Evolutionary conservation across 2,329 filamentous ascomycete genomes (phyloP).

Genomic region (Alternaria arborescens): DNA sequence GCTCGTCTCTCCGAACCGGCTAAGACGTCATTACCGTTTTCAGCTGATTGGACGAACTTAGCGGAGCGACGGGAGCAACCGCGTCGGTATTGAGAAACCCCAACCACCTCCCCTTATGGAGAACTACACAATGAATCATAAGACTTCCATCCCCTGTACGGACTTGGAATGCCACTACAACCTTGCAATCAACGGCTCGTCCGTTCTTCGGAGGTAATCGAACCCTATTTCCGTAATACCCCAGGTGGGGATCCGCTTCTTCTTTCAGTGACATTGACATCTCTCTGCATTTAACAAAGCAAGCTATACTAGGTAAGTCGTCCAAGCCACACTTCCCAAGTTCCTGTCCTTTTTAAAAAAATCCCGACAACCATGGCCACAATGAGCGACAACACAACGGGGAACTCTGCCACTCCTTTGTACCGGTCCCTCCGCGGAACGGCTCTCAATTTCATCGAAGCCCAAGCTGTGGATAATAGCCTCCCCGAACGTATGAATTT

Average conservation of each 20-base stretch:
- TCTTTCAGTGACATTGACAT: background rate
- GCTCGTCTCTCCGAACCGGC: background rate
- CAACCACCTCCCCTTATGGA: background rate
- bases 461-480: conserved; percentile 12
- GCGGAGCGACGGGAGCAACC: conserved; percentile 1
- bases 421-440: conserved; percentile 19
- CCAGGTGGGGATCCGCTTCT: conserved; percentile 1
- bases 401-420: conserved; percentile 3
- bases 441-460: conserved; percentile 27
- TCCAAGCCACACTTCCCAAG: background rate
- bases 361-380: background rate
- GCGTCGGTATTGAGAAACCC: background rate
- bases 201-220: background rate
- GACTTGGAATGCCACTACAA: background rate
- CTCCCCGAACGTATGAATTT: conserved; percentile 21
- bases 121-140: background rate
- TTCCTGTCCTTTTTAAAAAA: background rate
- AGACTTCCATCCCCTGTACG: background rate
- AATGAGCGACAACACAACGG: background rate
- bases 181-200: background rate
- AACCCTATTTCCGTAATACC: background rate
- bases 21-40: background rate
- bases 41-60: background rate
- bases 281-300: background rate
- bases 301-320: background rate